phyloP scores from a whole-genome alignment of 2,329 filamentous ascomycete genomes.

The Microascus cirrosus region DNA sequence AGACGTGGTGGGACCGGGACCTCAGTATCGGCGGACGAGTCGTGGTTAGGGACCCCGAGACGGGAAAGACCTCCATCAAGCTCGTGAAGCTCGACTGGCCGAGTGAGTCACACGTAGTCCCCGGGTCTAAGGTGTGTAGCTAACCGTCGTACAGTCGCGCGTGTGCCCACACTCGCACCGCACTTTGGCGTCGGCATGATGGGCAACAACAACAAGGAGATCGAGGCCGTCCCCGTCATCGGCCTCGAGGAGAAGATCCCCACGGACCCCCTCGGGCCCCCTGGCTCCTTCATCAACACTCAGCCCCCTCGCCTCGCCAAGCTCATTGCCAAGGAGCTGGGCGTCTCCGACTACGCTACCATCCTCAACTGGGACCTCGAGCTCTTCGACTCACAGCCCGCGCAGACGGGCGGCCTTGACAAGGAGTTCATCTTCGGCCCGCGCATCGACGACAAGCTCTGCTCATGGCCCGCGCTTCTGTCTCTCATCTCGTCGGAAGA shows the following conservation, averaged over 20 bases:
- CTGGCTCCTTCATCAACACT: conserved; percentile 64
- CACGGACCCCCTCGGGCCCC: conserved; percentile 42
- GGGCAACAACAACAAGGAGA: conserved; percentile 68
- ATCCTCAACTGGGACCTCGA: conserved; percentile 97
- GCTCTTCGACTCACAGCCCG: conserved; percentile 83
- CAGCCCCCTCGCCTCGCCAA: conserved; percentile 80
- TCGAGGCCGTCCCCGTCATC: conserved; percentile 87
- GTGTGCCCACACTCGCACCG: conserved; percentile 82
- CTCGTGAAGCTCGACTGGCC: conserved; percentile 92
- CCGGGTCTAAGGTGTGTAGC: not conserved
- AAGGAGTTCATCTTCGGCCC: conserved; percentile 92
- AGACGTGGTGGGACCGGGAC: conserved; percentile 96
- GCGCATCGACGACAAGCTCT: conserved; percentile 94
- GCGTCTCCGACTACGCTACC: conserved; percentile 50
- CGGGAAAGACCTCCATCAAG: conserved; percentile 67
- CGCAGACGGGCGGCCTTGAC: conserved; percentile 71
- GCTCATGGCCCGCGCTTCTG: conserved; percentile 83
- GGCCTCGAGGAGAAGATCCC: conserved; percentile 68
- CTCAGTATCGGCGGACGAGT: conserved; percentile 84
- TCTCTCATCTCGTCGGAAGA: conserved; percentile 61
- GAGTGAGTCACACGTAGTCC: conserved; percentile 17
- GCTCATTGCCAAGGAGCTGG: conserved; percentile 69
- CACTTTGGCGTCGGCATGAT: conserved; percentile 77
- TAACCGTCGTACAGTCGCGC: conserved; percentile 43
- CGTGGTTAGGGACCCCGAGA: conserved; percentile 60